Conservation (phyloP, 805 yeast species). For the Sporopachydermia quercuum region DNA sequence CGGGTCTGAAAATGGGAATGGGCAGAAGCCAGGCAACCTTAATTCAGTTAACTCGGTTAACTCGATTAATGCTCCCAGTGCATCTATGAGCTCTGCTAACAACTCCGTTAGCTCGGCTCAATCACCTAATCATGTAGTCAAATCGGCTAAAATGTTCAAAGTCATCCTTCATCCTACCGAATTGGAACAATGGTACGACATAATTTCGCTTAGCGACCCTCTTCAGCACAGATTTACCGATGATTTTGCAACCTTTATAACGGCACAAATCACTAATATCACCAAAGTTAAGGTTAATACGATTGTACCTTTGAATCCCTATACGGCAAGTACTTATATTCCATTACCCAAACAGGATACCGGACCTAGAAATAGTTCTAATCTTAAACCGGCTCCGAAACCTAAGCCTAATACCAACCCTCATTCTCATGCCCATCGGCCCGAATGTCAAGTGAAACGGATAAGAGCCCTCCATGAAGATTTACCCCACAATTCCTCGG, state of each 20-base stretch:
- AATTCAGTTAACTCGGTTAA: not conserved
- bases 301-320: slow-evolving; percentile 61
- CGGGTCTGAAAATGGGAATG: not conserved
- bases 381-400: no score
- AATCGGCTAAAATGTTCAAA: slow-evolving; percentile 1
- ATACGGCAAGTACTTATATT: slow-evolving; percentile 8
- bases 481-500: slow-evolving; percentile 59
- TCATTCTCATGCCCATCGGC: not conserved
- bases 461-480: slow-evolving; percentile 51
- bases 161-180: slow-evolving; percentile 57
- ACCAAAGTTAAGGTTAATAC: slow-evolving; percentile 69
- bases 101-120: no score
- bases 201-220: slow-evolving; percentile 73
- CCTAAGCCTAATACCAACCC: no score
- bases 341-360: no score
- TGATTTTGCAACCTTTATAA: slow-evolving; percentile 63
- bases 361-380: not conserved
- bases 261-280: slow-evolving; percentile 69
- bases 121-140: slow-evolving; percentile 5
- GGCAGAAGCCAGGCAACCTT: not conserved
- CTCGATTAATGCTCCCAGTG: no score
- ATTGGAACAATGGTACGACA: slow-evolving; percentile 68
- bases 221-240: slow-evolving; percentile 57
- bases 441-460: not conserved
- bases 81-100: no score